Percentiles rank a stretch among this genome's conserved stretches.
phyloP scores from a whole-genome alignment of 305 asterid genomes.

The Rubia peregrina region DNA sequence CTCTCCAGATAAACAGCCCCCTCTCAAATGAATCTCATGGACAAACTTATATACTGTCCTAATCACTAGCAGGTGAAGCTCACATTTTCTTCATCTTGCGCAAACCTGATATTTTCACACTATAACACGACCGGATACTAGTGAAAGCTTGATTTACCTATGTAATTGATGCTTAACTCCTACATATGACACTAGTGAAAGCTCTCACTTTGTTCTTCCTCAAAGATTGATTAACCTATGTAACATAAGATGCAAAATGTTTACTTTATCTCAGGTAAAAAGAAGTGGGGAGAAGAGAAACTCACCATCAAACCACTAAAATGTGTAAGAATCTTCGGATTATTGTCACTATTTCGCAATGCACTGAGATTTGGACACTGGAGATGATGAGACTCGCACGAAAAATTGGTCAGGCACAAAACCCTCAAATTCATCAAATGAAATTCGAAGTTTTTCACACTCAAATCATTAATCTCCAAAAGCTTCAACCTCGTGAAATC shows the following conservation, averaged over 20 bases:
- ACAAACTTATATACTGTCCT: not conserved
- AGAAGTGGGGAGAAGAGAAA: not conserved
- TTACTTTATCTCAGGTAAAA: not conserved
- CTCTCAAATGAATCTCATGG: not conserved
- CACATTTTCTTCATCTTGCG: no score
- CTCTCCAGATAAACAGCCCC: not conserved
- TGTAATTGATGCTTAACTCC: no score
- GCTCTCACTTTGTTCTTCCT: no score
- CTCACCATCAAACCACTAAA: slow-evolving; percentile 12
- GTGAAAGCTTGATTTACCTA: no score
- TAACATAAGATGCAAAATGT: not conserved
- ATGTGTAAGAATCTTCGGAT: not conserved
- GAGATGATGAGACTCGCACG: not conserved
- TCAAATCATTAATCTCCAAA: not conserved
- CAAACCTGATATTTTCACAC: no score
- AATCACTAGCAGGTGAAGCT: no score
- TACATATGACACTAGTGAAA: no score
- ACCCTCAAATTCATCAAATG: not conserved
- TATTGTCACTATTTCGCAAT: not conserved
- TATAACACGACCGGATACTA: no score
- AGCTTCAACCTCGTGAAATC: not conserved
- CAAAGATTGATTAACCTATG: no score
- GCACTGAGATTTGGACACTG: slow-evolving; percentile 7
- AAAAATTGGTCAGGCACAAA: not conserved
- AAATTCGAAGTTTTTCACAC: not conserved